A percentile compares a stretch with the other conserved stretches of the same genome.
phyloP scores from a whole-genome alignment of 2,329 filamentous ascomycete genomes.

The Alternaria triticina region DNA sequence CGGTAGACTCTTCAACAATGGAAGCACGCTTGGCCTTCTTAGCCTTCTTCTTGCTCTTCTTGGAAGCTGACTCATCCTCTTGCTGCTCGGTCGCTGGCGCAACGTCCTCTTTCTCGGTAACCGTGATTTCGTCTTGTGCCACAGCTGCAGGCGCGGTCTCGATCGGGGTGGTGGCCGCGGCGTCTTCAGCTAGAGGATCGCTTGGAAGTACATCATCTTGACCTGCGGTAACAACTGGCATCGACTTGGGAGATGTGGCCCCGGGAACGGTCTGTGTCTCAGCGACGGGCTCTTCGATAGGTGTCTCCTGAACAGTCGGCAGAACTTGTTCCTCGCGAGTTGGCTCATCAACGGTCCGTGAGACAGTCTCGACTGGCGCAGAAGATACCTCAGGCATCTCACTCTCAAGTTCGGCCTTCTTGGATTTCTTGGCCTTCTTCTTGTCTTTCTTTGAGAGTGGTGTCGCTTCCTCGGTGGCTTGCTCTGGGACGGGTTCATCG shows the following conservation, averaged over 20 bases:
- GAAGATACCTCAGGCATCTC: constrained; percentile 2
- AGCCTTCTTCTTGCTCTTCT: constrained; percentile 30
- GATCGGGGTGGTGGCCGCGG: background rate
- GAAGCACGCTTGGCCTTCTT: constrained; percentile 26
- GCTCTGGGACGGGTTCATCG: background rate
- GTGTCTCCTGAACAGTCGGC: background rate
- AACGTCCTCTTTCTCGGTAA: background rate
- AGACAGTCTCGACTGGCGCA: constrained; percentile 9
- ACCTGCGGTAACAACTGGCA: background rate
- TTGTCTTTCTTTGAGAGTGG: constrained; percentile 31
- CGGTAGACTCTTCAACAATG: constrained; percentile 9
- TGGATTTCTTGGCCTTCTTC: constrained; percentile 32
- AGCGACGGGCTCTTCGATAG: constrained; percentile 1
- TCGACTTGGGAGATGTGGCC: constrained; percentile 1
- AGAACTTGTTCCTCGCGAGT: background rate
- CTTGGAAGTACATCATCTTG: background rate
- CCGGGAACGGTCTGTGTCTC: background rate
- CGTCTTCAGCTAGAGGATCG: background rate
- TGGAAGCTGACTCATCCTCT: constrained; percentile 13
- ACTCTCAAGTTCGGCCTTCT: constrained; percentile 17
- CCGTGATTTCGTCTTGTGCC: background rate
- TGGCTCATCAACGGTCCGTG: background rate
- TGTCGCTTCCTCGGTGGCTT: constrained; percentile 1
- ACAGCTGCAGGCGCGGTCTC: background rate
- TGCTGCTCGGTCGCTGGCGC: constrained; percentile 1